phyloP scores from a whole-genome alignment of 1,284 basidiomycete species.

The Amylostereum chailletii region DNA sequence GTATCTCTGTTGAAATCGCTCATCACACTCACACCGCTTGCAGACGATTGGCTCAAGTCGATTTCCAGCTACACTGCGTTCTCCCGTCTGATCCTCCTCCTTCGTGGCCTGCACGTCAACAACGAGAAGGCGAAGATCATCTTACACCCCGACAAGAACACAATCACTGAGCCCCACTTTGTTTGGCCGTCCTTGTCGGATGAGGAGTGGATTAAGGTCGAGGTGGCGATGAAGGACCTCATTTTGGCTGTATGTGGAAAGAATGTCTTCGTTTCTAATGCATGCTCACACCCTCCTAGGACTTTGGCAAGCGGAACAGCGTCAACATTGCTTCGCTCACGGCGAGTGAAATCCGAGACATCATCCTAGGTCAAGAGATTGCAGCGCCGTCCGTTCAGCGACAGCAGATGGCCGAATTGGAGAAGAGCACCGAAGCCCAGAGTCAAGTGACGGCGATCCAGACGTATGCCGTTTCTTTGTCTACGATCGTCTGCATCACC shows the following conservation, averaged over 20 bases:
- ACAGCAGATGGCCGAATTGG: constrained; percentile 99
- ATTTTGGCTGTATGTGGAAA: constrained; percentile 63
- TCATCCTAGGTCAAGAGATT: constrained; percentile 97
- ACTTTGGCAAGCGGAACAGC: constrained; percentile 98
- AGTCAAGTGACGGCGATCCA: constrained; percentile 95
- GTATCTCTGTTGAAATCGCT: not conserved
- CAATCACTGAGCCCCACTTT: constrained; percentile 96
- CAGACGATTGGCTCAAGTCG: constrained; percentile 97
- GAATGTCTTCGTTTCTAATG: not conserved
- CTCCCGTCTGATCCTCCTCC: constrained; percentile 90
- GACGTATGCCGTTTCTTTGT: constrained; percentile 42
- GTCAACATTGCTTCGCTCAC: constrained; percentile 98
- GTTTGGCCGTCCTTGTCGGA: constrained; percentile 95
- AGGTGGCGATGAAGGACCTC: constrained; percentile 93
- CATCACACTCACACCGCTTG: constrained; percentile 6
- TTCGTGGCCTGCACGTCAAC: constrained; percentile 97
- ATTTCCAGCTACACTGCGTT: constrained; percentile 99
- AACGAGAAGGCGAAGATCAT: constrained; percentile 99
- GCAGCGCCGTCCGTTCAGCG: constrained; percentile 88
- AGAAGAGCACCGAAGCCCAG: constrained; percentile 92
- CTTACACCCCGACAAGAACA: constrained; percentile 86
- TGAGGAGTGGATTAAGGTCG: constrained; percentile 99
- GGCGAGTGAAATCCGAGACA: constrained; percentile 92
- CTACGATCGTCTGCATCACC: constrained; percentile 4
- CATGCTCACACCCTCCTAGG: constrained; percentile 32